phyloP scores from a whole-genome alignment of 2,329 filamentous ascomycete species.

The Meredithiella fracta region DNA sequence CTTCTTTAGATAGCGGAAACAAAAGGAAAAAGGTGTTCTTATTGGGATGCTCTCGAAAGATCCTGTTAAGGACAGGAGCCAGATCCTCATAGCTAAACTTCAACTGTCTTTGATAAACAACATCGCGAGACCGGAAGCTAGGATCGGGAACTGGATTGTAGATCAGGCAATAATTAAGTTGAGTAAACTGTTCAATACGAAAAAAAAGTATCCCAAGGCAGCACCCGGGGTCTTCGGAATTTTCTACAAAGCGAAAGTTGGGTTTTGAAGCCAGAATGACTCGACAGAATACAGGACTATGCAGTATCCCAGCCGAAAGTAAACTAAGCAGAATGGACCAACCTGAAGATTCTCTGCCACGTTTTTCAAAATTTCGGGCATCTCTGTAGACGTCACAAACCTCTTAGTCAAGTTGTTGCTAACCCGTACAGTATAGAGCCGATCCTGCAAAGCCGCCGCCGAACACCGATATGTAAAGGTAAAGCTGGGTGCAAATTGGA shows the following conservation, averaged over 20 bases:
- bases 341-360: conserved; percentile 23
- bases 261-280: conserved; percentile 5
- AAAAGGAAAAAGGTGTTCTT: conserved; percentile 30
- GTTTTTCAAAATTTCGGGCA: conserved; percentile 17
- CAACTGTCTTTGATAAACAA: conserved; percentile 20
- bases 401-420: conserved; percentile 13
- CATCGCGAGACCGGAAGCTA: conserved; percentile 15
- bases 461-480: conserved; percentile 23
- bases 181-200: conserved; percentile 18
- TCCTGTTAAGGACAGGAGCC: conserved; percentile 16
- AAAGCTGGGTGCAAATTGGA: conserved; percentile 18
- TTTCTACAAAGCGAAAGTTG: conserved; percentile 4
- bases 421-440: background rate
- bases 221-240: too few relatives aligned
- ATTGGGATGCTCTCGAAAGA: conserved; percentile 8
- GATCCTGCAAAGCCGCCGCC: conserved; percentile 19
- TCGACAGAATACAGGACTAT: conserved; percentile 25
- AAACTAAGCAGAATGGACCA: conserved; percentile 24
- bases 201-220: conserved; percentile 24
- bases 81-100: conserved; percentile 21
- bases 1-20: conserved; percentile 27
- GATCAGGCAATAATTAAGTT: conserved; percentile 1
- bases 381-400: conserved; percentile 9
- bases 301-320: conserved; percentile 18
- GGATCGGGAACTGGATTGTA: background rate